phyloP scores from a whole-genome alignment of 176 grass and related monocot species.

The Ananas comosus region DNA sequence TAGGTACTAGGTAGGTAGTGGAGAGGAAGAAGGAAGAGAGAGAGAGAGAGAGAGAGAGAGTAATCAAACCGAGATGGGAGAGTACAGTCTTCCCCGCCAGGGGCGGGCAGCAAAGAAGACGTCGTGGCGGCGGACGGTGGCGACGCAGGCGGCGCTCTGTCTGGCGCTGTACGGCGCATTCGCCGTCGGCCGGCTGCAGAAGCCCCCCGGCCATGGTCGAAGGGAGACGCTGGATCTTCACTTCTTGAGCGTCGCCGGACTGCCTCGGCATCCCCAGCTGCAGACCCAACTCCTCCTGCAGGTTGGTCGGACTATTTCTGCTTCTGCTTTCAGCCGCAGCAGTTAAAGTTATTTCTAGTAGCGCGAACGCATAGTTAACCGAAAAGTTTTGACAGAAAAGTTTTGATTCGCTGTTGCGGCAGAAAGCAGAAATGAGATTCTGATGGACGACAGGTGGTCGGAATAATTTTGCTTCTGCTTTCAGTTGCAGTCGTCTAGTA shows the following conservation, averaged over 20 bases:
- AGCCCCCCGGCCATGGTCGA: background rate
- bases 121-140: conserved; percentile 44
- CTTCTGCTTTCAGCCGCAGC: background rate
- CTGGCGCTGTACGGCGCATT: conserved; percentile 76
- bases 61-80: no score
- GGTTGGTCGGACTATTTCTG: conserved; percentile 19
- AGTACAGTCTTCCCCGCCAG: no score
- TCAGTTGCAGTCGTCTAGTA: background rate
- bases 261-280: conserved; percentile 21
- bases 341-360: no score
- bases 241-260: conserved; percentile 73
- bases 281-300: conserved; percentile 43
- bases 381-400: no score
- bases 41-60: no score
- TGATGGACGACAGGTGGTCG: background rate
- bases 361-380: no score
- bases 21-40: no score
- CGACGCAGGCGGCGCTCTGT: conserved; percentile 56
- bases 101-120: no score
- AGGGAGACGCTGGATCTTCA: conserved; percentile 18
- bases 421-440: no score
- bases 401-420: no score
- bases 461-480: background rate
- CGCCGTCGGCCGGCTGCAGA: conserved; percentile 45
- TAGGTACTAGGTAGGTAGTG: no score